Evolutionary conservation across 2,329 filamentous ascomycete species (phyloP), one percentile per base, ranked within the genome.

Genomic region (Penicillium corylophilum): DNA sequence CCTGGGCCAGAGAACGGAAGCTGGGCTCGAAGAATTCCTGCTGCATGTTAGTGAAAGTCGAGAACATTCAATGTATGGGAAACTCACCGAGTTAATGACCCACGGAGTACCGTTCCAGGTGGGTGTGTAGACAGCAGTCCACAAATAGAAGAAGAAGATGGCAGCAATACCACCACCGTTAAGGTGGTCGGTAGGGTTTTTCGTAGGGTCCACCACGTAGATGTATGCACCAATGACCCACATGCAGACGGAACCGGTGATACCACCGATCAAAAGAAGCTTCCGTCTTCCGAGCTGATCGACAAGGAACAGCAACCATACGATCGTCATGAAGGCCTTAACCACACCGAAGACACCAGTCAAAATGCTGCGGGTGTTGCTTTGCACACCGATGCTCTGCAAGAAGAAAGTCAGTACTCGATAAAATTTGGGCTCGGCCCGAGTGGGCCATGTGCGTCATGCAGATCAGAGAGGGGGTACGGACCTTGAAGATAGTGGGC

Each of bases 321-420:
- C 56, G 29, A 89, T 66, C 0, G 87, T 89, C 46, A 87, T 71
- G 0, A 79, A 66, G 0, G 86, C 89, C 76, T 90, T 90, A 63
- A 90, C 82, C 2, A 90, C 83, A 46, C 87, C 88, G 59, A 88
- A 91, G 59, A 90, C 82, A n/a, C 88, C 88, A 0, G 87, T 90
- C 0, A 86, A 86, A 22, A 86, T 70, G 57, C 85, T 77, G 5
- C 79, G 76, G 4, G 77, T 79, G 28, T 79, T 82, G 1, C 78
- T 76, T 0, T 74, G 76, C 8, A 88, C 74, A 13, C 85, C 84
- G 31, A 88, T 79, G 10, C 79, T 80, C 49, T 78, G 23, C 2
- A 39, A 39, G 7, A 5, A 31, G 1, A 29, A 10, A 12, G 41
- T 60, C 44, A 60, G 55, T 16, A 50, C 24, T 31, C 15, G 9